A percentile compares a stretch with the other conserved stretches of the same genome.
Evolutionary conservation across 768 basidiomycete genomes (phyloP).

Genomic region (Tephrocybe rancida): DNA sequence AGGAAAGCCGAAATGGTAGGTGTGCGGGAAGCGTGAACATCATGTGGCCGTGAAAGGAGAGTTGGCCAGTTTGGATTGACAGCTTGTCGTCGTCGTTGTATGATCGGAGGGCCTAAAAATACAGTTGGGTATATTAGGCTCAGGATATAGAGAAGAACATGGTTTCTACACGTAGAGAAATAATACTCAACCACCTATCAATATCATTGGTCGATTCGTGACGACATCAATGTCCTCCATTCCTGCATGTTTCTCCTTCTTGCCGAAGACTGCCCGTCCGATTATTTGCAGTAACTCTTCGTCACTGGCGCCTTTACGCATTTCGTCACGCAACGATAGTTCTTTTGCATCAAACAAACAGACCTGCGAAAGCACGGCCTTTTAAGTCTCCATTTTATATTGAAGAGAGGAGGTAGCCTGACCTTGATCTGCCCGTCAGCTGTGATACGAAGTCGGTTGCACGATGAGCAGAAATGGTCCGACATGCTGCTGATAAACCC

Average conservation of each 20-base stretch:
- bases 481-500: conserved; percentile 96
- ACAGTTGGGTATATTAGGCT: conserved; percentile 14
- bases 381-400: not conserved
- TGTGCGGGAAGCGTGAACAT: not conserved
- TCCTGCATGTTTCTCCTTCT: conserved; percentile 82
- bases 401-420: not conserved
- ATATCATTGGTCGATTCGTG: conserved; percentile 86
- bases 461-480: conserved; percentile 87
- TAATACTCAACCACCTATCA: conserved; percentile 87
- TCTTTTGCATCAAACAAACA: conserved; percentile 88
- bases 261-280: conserved; percentile 63
- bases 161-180: conserved; percentile 26
- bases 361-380: conserved; percentile 50
- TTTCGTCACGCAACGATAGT: conserved; percentile 75
- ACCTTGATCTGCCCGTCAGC: conserved; percentile 92
- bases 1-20: conserved; percentile 22
- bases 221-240: conserved; percentile 81
- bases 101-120: conserved; percentile 16
- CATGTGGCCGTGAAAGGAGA: not conserved
- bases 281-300: conserved; percentile 62
- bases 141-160: conserved; percentile 18
- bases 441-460: conserved; percentile 84
- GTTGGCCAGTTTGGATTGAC: not conserved
- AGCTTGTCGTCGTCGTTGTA: not conserved
- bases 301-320: conserved; percentile 69